Evolutionary conservation across 2,329 filamentous ascomycete genomes (phyloP), one percentile per base, ranked within the genome.

Genomic region (Blumeria graminis): DNA sequence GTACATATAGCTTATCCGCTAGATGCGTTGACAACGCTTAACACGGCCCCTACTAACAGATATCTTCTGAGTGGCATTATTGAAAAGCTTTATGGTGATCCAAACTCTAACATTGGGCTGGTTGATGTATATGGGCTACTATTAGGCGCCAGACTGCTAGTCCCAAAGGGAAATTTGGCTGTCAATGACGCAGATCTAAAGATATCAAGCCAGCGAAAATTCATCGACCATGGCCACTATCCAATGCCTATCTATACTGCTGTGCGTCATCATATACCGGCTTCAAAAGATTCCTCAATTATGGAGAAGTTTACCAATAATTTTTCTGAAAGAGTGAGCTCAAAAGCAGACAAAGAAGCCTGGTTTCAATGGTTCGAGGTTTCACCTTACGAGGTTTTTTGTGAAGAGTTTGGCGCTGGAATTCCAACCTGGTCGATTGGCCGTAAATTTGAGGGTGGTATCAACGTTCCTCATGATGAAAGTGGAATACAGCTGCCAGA

Each of bases 321-420:
- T 14, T 65, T 64, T 51, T 69, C 72, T 0, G 74, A 81, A 58
- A 68, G 70, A 18, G 73, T 71, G 0, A 76, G 79, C 61, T 71
- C 73, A 14, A 60, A 67, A 71, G 55, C 76, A 10, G 78, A 70
- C 64, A 74, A 75, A 58, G 84, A 93, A 64, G 76, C 87, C 1
- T 96, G 89, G 86, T 98, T 96, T 63, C 90, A 98, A 64, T 96
- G 92, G 90, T 95, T 92, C 62, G 92, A 98, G 65, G 84, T 90
- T 63, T 93, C 87, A 0, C 90, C 90, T 0, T 95, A 93, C 65
- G 90, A 96, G 67, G 83, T 95, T 66, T 95, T 92, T 68, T 94
- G 88, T 62, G 90, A 96, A 68, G 90, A 95, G 65, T 81, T 94
- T 55, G 76, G 77, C 28, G 88, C 90, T 1, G 90, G 92, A 3